Evolutionary conservation across 768 basidiomycete species (phyloP).

Genomic region (Kockovaella imperatae): DNA sequence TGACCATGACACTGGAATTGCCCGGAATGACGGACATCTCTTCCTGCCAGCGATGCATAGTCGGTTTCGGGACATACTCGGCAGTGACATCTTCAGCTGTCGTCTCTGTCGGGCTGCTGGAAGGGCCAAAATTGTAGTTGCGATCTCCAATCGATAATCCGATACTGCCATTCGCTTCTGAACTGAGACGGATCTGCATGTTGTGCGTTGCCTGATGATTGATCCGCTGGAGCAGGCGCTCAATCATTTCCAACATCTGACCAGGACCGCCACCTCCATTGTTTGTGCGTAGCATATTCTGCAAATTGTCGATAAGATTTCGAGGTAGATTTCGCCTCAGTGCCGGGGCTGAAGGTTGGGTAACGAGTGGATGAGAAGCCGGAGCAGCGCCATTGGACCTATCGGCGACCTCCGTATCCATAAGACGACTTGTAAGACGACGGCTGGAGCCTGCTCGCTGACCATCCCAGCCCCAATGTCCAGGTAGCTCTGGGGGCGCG

Average conservation of each 20-base stretch:
- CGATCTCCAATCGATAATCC: constrained; percentile 18
- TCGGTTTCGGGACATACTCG: constrained; percentile 65
- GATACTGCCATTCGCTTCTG: constrained; percentile 17
- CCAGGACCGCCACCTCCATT: too few relatives aligned
- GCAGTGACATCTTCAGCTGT: constrained; percentile 7
- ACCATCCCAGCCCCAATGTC: constrained; percentile 31
- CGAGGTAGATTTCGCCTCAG: too few relatives aligned
- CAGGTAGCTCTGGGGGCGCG: constrained; percentile 3
- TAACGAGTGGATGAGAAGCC: too few relatives aligned
- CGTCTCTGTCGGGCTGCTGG: neutral
- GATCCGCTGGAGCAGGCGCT: neutral
- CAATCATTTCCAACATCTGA: constrained; percentile 4
- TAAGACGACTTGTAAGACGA: too few relatives aligned
- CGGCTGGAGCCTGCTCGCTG: too few relatives aligned
- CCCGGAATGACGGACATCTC: constrained; percentile 76
- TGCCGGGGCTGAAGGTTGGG: too few relatives aligned
- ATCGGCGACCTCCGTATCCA: too few relatives aligned
- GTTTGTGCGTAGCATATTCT: too few relatives aligned
- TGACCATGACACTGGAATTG: constrained; percentile 60
- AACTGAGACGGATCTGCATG: constrained; percentile 40
- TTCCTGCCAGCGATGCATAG: constrained; percentile 79
- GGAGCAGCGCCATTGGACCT: too few relatives aligned
- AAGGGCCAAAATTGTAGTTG: constrained; percentile 4
- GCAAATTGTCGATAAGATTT: too few relatives aligned
- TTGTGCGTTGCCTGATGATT: neutral